Evolutionary conservation across 257 asterid genomes (phyloP), one percentile per base, ranked within the genome.

Genomic region (Craterostigma plantagineum): DNA sequence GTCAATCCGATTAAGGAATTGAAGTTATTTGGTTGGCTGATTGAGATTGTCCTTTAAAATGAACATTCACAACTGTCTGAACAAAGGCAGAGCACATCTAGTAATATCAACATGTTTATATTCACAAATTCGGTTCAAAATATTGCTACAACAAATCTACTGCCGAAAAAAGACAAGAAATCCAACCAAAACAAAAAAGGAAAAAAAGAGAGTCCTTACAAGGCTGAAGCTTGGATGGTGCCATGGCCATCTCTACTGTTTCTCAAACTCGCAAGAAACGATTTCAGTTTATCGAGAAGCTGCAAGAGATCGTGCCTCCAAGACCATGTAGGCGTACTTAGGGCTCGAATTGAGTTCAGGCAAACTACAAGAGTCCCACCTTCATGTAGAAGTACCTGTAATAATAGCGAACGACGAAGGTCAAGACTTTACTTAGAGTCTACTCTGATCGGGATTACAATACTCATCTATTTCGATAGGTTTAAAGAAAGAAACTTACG

Each of bases 361-460:
- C 96, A 90, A 46, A 90, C 94, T 7, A 90, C 62, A 58, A 83
- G 92, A 0, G 98, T 90, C 40, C 95, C 98, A 7, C 98, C 98
- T 65, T 90, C 98, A 43, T 90, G 98, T 59, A 90, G 73, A 46
- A 79, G 86, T 45, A 90, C 95, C 95, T 90, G 75, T 59, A 64
- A 38, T 10, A 9, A 8, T 9, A 3, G 17, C 9, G 16, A 41
- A 11, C 1, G n/a, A n/a, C n/a, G n/a, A n/a, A n/a, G n/a, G n/a
- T n/a, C n/a, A n/a, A n/a, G n/a, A n/a, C n/a, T n/a, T n/a, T n/a
- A n/a, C n/a, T n/a, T n/a, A n/a, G n/a, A n/a, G n/a, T n/a, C n/a
- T n/a, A n/a, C n/a, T n/a, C n/a, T n/a, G n/a, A n/a, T n/a, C 16
- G 10, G 12, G 10, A 13, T 40, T 1, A 8, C 4, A 4, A 23